Evolutionary conservation across 139 green algal genomes (phyloP), one percentile per base, ranked within the genome.

Genomic region (Trebouxia sp.): DNA sequence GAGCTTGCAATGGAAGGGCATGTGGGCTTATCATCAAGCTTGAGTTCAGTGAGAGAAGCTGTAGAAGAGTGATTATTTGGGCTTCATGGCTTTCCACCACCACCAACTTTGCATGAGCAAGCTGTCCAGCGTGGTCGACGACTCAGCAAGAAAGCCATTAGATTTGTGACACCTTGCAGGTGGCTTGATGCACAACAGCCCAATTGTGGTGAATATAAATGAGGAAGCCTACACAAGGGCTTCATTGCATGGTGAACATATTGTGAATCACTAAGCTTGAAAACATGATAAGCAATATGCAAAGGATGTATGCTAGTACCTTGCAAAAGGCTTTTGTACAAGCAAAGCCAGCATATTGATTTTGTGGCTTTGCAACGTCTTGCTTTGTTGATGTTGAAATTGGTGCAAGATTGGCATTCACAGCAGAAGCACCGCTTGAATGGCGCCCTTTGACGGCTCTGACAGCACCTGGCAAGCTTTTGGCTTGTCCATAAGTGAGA

Each of bases 231-330:
- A 72, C 12, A 35, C 62, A 72, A 72, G 62, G 62, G 62, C 42
- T n/a, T 72, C 62, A 72, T 72, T 72, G 62, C 62, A 72, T 72
- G 42, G 62, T 72, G 62, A 72, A 32, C 62, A 72, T 72, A 72
- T 72, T 72, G 62, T 72, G 43, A 35, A 72, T 35, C 62, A 72
- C 62, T 72, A 72, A 72, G 62, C 62, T 72, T 72, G 62, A 72
- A 72, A 72, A 72, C 62, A 72, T 32, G 62, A 72, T 35, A n/a
- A 72, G 43, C 62, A 72, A 72, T 72, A 35, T 24, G 62, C 62
- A 72, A 32, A 72, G 62, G 62, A 35, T 72, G 62, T 72, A 72
- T 72, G 62, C 62, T 72, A 72, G 35, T 72, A 72, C 62, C 62
- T 72, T 72, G 62, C 42, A 72, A 72, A 72, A 72, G 62, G 32